Base-by-base conservation (phyloP, 1,139 yeast genomes). In the Hansenula sp. region DNA sequence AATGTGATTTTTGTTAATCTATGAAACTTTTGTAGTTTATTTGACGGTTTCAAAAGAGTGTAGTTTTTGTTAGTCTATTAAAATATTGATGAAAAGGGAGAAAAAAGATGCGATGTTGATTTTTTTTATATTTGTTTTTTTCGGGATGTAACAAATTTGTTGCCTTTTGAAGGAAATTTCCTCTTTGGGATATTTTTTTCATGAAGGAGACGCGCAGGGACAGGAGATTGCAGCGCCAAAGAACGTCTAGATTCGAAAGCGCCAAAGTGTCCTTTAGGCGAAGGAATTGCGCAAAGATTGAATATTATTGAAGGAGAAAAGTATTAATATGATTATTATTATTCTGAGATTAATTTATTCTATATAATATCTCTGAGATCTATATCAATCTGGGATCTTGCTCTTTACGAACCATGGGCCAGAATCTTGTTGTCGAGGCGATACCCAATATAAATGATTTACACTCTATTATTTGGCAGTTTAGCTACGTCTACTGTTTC, bases 1-100 rank as follows among this genome's bases (percentile, higher is more conserved):
- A 32, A 32, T 32, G 34, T 32, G 34, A 32, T 22, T 20, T 18
- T 21, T 32, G 34, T 29, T 29, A 29, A 29, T 24, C 20, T 29
- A 8, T 8, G 13, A 24, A 6, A 4, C 13, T 24, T 7, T 24
- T 10, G 9, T 8, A 24, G 26, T 24, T 6, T 10, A 13, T 21
- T 21, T 21, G 9, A 7, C 24, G 10, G 13, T 8, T 17, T 27
- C 9, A 8, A n/a, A 5, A 13, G 16, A 17, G 17, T 27, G 14
- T n/a, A n/a, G 26, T 16, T 27, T 8, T 27, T 4, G 28, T 13
- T n/a, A n/a, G n/a, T n/a, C n/a, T n/a, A n/a, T n/a, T n/a, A n/a
- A n/a, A 12, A 16, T 10, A 17, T 10, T 10, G n/a, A 29, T 9
- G 16, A 16, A 27, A 10, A 8, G 32, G 14, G 17, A 18, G 20